Evolutionary conservation across 805 yeast species (phyloP), one percentile per base, ranked within the genome.

Genomic region (Starmerella sirachaensis): DNA sequence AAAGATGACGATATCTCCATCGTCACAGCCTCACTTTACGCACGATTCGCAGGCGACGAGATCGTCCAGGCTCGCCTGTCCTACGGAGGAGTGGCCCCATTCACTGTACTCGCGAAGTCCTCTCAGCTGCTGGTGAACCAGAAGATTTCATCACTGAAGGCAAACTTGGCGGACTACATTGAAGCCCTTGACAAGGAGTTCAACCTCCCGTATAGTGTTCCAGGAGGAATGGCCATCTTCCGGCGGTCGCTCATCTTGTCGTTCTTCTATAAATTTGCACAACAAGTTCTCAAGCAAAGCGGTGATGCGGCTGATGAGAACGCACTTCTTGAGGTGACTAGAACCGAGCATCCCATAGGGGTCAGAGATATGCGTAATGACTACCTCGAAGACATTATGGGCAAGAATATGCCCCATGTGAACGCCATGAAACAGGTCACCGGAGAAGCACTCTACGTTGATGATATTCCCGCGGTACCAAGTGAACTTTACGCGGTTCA

Each of bases 1-100:
- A 66, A 66, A 44, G 71, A 66, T 48, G 72, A 66, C 41, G 72
- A 66, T 51, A 66, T 66, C 33, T 66, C 72, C 11, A 66, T 66
- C 41, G 72, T 66, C 9, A 64, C 71, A 13, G 58, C 65, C 0
- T 64, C 67, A 39, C 41, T 65, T 40, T 47, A 65, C 31, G 46
- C 49, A 4, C 40, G 33, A 12, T 36, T 51, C 12, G 53, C 42
- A 18, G 26, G 33, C 4, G 41, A 40, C 22, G 25, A 26, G 1
- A 41, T 37, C 4, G 44, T 35, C 18, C 50, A 57, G 26, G 57
- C 63, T 1, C 51, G 64, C 0, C 45, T 66, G 13, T 65, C 60
- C 2, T 66, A 61, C 40, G 72, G 72, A 20, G 72, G 72, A 30
- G 67, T 66, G 54, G 72, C 70, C 5, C 66, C 70, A 3, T 58